phyloP scores from a whole-genome alignment of 108 stramenopile species.

The Chaetoceros muelleri region DNA sequence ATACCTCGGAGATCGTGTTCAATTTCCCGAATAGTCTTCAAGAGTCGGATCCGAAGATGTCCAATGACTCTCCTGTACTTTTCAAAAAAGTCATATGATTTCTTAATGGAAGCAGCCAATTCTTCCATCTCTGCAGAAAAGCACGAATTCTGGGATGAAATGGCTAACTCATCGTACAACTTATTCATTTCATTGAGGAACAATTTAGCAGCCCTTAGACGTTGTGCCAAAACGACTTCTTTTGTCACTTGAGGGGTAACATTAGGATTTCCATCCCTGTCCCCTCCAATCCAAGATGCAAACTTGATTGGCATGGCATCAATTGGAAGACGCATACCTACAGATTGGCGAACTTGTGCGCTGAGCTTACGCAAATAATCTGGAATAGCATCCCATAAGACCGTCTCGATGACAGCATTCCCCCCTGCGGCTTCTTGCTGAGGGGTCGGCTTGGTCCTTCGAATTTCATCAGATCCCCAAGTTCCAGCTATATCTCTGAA shows the following conservation, averaged over 20 bases:
- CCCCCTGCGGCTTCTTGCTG: conserved; percentile 91
- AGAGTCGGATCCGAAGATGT: conserved; percentile 59
- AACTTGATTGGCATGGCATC: conserved; percentile 82
- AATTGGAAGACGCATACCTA: conserved; percentile 76
- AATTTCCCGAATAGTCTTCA: conserved; percentile 59
- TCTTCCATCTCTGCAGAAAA: conserved; percentile 48
- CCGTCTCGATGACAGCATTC: conserved; percentile 83
- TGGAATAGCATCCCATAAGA: conserved; percentile 96
- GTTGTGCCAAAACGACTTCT: conserved; percentile 74
- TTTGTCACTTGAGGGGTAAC: conserved; percentile 85
- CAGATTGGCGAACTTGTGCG: conserved; percentile 55
- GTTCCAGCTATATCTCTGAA: conserved; percentile 57
- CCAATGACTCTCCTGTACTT: conserved; percentile 78
- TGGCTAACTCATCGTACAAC: conserved; percentile 50
- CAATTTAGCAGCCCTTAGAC: conserved; percentile 76
- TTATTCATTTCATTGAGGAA: conserved; percentile 65
- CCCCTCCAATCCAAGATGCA: conserved; percentile 94
- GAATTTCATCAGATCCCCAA: conserved; percentile 89
- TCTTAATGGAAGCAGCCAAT: conserved; percentile 33
- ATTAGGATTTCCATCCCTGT: conserved; percentile 96
- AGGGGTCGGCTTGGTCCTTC: conserved; percentile 85
- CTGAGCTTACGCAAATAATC: conserved; percentile 88
- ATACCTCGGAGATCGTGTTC: conserved; percentile 32
- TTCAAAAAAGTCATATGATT: conserved; percentile 41
- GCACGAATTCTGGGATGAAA: conserved; percentile 31